Base-by-base conservation (phyloP, 192 early-diverging fungal species). In the Gamsiella multidivaricata region DNA sequence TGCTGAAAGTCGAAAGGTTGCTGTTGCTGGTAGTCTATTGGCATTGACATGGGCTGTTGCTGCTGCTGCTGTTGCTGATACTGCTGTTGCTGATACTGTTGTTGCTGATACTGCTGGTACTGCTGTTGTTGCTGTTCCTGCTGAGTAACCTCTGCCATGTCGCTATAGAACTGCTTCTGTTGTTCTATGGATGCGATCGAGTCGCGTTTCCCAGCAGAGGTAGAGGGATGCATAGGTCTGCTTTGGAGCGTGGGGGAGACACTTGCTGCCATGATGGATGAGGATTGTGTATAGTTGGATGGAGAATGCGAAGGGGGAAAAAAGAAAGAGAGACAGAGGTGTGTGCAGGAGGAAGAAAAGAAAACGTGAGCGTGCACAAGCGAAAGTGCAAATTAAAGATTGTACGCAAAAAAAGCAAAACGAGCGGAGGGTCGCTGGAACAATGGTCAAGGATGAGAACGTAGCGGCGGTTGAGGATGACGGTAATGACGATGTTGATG, bases 261-360 rank as follows among this genome's bases (percentile, higher is more conserved):
- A 62, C 58, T 65, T 58, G 62, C 55, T 34, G 63, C 64, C 57
- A 61, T 65, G 28, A 62, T 45, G 12, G 26, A n/a, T n/a, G n/a
- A 45, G 22, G 36, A 18, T 23, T 8, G 20, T 8, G 15, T 32
- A 26, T 2, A 26, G 36, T 7, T 58, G 20, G 25, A 3, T n/a
- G n/a, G n/a, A 42, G 29, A 26, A 31, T 32, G 10, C 22, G 29
- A 29, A 58, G 26, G 53, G 12, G 15, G 11, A 29, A 58, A 22
- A 54, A 54, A 45, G 54, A 29, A 23, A 57, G 42, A 39, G 14
- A 32, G 53, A 55, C 42, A n/a, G 29, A 46, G n/a, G n/a, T n/a
- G n/a, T n/a, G n/a, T n/a, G n/a, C 18, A 57, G n/a, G 25, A 54
- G 5, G 39, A 56, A 50, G 17, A 34, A 8, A 55, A 43, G 37